phyloP scores from a whole-genome alignment of 208 protist species.

The Leptomonas seymouri region DNA sequence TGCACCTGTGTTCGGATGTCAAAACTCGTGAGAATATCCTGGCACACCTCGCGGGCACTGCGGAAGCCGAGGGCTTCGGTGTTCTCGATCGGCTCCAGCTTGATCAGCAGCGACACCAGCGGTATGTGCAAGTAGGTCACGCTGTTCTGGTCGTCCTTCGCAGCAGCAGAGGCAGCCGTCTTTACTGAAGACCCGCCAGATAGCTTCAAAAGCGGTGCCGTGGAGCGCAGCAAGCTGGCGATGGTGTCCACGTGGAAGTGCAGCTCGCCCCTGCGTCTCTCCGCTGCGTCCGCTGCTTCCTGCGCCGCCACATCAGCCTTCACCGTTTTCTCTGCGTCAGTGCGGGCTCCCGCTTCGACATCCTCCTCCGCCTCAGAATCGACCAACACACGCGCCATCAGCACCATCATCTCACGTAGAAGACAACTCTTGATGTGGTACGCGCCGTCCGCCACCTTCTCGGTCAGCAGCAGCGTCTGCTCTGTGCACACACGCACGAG shows the following conservation, averaged over 20 bases:
- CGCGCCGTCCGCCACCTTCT: constrained; percentile 51
- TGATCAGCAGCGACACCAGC: constrained; percentile 80
- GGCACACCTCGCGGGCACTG: constrained; percentile 79
- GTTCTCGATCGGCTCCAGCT: constrained; percentile 66
- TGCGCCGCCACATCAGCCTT: background rate
- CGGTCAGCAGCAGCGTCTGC: constrained; percentile 59
- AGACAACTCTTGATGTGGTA: constrained; percentile 44
- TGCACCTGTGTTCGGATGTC: constrained; percentile 82
- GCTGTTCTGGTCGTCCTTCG: constrained; percentile 9
- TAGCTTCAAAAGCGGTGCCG: constrained; percentile 69
- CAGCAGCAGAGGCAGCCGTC: constrained; percentile 7
- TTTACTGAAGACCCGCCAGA: constrained; percentile 5
- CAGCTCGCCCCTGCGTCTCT: constrained; percentile 26
- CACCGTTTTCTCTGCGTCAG: constrained; percentile 8
- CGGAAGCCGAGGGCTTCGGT: constrained; percentile 60
- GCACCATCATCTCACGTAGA: constrained; percentile 60
- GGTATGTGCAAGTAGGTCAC: constrained; percentile 69
- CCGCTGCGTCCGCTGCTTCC: constrained; percentile 2
- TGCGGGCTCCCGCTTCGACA: constrained; percentile 4
- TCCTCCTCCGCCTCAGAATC: constrained; percentile 17
- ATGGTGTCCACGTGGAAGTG: constrained; percentile 67
- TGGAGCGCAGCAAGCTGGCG: constrained; percentile 65
- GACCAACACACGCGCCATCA: constrained; percentile 79
- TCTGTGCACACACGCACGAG: constrained; percentile 63
- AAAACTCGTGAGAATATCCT: constrained; percentile 76